Conservation (phyloP, 148 eudicot species). For the Persicaria maculosa region DNA sequence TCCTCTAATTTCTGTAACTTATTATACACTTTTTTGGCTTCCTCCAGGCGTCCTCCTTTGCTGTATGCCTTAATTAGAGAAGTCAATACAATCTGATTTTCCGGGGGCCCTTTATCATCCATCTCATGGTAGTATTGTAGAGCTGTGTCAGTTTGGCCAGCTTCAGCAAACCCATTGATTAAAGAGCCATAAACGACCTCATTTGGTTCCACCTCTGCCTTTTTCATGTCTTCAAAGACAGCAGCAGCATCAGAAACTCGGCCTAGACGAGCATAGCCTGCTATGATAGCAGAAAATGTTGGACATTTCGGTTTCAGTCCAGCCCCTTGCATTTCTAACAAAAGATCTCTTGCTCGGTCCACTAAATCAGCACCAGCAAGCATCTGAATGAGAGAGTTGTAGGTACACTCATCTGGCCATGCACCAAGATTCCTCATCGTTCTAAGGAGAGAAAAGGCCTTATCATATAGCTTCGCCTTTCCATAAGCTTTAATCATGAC, state of each 20-base stretch:
- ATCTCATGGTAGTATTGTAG: conserved; percentile 44
- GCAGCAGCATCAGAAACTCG: conserved; percentile 50
- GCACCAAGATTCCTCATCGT: conserved; percentile 71
- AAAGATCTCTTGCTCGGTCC: conserved; percentile 54
- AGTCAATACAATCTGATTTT: conserved; percentile 67
- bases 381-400: conserved; percentile 84
- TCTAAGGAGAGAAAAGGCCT: conserved; percentile 62
- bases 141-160: conserved; percentile 59
- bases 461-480: conserved; percentile 61
- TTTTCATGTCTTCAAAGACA: conserved; percentile 52
- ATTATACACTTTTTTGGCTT: conserved; percentile 58
- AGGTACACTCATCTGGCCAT: conserved; percentile 88
- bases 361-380: conserved; percentile 57
- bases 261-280: conserved; percentile 46
- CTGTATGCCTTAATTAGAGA: conserved; percentile 75
- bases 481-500: conserved; percentile 90
- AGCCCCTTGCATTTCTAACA: conserved; percentile 60
- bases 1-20: conserved; percentile 47
- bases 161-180: conserved; percentile 77
- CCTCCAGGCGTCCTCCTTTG: conserved; percentile 47
- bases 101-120: conserved; percentile 50
- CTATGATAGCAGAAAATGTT: conserved; percentile 57
- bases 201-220: conserved; percentile 53
- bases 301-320: conserved; percentile 52
- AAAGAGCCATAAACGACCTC: conserved; percentile 80